Base-by-base conservation (phyloP, 768 basidiomycete genomes). In the Lyophyllum semitale region DNA sequence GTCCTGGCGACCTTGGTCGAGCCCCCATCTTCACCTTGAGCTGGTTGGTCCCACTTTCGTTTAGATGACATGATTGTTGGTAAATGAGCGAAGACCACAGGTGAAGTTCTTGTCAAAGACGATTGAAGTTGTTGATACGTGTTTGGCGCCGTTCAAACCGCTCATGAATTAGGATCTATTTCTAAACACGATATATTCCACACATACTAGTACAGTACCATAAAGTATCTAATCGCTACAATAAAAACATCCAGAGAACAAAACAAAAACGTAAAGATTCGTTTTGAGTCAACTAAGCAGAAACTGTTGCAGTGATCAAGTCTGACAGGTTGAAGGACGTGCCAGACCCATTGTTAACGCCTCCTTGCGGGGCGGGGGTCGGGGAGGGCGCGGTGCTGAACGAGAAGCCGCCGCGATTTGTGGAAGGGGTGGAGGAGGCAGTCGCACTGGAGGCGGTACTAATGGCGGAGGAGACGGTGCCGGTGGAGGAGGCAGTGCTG, bases 21-120 rank as follows among this genome's bases (percentile, higher is more conserved):
- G 25, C 69, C 59, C 11, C 77, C 75, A 4, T 66, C 66, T 8
- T 84, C 84, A 9, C 72, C 75, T 2, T 74, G 74, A 5, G 77
- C 85, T 30, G 87, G 84, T 26, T 84, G 80, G 59, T 94, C 93
- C 91, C 90, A 92, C 72, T 89, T 90, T 71, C 90, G 83, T 76
- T 90, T 90, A 20, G 84, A 81, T 12, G 86, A 84, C 86, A 87
- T 86, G 29, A 51, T 41, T 32, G 48, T 12, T 42, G 53, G 26
- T 49, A 53, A 51, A 27, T 3, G 18, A 27, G 17, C 11, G 25
- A 33, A 13, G 18, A n/a, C n/a, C n/a, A n/a, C n/a, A 13, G 26
- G 42, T 23, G 12, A 15, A 42, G 46, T 42, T 50, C 15, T 26
- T 2, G 27, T 9, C 8, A 18, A 29, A 30, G 8, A 49, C 13